Evolutionary conservation across 2,329 filamentous ascomycete species (phyloP), one percentile per base, ranked within the genome.

Genomic region (Drechslerella coelobrocha): DNA sequence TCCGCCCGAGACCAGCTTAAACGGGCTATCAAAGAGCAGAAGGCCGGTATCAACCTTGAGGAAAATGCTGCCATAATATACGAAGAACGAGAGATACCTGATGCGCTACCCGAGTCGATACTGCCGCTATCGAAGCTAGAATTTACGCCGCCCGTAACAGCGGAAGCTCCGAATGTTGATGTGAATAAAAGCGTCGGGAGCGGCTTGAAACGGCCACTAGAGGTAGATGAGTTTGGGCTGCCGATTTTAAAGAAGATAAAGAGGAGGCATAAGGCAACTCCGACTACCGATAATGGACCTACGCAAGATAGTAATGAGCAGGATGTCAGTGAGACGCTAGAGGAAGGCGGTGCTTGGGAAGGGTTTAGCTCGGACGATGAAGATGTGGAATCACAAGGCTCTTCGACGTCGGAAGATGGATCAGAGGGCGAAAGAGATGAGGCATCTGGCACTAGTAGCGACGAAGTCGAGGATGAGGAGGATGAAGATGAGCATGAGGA

Each of bases 181-280:
- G 31, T 55, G 10, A 19, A 52, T 26, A 61, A 76, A 1, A 48
- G 76, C 10, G 80, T 86, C 57, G 94, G 94, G 19, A 88, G 87
- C 71, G 94, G 94, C 5, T 79, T 99, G 68, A 97, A 97, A 78
- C 85, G 92, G 43, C 91, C 92, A 0, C 81, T 99, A 9, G 90
- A 96, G 47, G 74, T 91, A 8, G 91, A 91, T 72, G 87, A 90
- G 0, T 86, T 88, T 66, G 91, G 93, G 5, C 86, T 86, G 61
- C 94, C 93, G 0, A 82, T 96, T 1, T 86, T 97, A 55, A 88
- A 89, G 76, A 94, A 91, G 77, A 85, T 91, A 55, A 92, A 93
- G 78, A 89, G 88, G 74, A 84, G 79, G 27, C 88, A 79, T 82
- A 87, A 78, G 83, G 85, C 2, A 80, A 24, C 53, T 23, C 17